Evolutionary conservation across 2,329 filamentous ascomycete species (phyloP), one percentile per base, ranked within the genome.

Genomic region (Aspergillus unguis): DNA sequence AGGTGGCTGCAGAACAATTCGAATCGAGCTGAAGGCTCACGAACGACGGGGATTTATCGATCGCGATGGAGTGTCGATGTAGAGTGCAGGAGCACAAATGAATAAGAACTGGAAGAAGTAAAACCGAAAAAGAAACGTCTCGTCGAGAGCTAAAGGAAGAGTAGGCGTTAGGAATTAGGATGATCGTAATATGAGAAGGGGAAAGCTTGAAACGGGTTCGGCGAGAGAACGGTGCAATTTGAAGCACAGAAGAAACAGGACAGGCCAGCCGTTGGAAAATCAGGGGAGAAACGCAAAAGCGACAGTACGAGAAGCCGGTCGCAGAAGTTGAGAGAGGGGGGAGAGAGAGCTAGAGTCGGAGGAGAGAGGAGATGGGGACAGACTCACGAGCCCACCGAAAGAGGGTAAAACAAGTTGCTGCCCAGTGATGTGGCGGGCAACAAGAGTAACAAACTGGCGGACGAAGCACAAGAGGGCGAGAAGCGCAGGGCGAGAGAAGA

Each of bases 291-390:
- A 17, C 17, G 37, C 27, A 50, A 47, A 38, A 33, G 50, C 6
- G 33, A 52, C 47, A 38, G 47, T 36, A 45, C 46, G 27, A 43
- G 48, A 37, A n/a, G 45, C 35, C 53, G 55, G 42, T 56, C 50
- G 53, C 49, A 48, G 61, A 52, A 58, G 56, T 63, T 45, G 62
- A 38, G 57, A 65, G 53, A 58, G 56, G 43, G 53, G 65, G 36
- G 33, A 49, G 36, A 44, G 33, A 50, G 27, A 66, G 36, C 17
- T 31, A 49, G 33, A 42, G 37, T 48, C 26, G 36, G 46, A 31
- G 33, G 37, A 58, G 5, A 66, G 33, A 35, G 48, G 38, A 45
- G 38, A 49, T 25, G 41, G 48, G 35, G 37, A 38, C 44, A 23
- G 36, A 44, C 32, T 32, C 31, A 27, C 27, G 28, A 36, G 29